phyloP scores from a whole-genome alignment of 768 basidiomycete genomes.

The Rhodotorula sphaerocarpa region DNA sequence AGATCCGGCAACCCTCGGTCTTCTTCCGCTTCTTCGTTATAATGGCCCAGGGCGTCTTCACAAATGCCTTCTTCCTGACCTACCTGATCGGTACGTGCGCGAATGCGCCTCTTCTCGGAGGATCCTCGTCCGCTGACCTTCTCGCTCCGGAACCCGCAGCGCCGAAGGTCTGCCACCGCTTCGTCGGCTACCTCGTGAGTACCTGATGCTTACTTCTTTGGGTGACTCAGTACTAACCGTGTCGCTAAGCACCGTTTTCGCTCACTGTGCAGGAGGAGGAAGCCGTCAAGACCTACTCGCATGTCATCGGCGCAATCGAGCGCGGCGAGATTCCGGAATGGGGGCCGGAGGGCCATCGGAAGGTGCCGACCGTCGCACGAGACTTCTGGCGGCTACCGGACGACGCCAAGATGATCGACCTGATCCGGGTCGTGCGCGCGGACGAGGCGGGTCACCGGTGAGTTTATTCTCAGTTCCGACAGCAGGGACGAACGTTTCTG shows the following conservation, averaged over 20 bases:
- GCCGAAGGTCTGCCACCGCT: constrained; percentile 33
- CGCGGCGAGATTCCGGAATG: constrained; percentile 72
- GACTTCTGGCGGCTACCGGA: constrained; percentile 82
- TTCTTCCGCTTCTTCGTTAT: constrained; percentile 76
- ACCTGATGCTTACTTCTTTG: not conserved
- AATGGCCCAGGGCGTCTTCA: constrained; percentile 70
- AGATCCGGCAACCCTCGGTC: constrained; percentile 62
- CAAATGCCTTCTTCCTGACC: constrained; percentile 51
- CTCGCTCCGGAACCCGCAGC: constrained; percentile 37
- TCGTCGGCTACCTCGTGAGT: constrained; percentile 44
- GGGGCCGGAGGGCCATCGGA: constrained; percentile 43
- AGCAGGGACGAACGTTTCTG: not conserved
- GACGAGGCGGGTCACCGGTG: constrained; percentile 60
- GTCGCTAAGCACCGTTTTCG: too few relatives aligned
- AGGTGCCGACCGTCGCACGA: constrained; percentile 72
- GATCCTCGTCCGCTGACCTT: too few relatives aligned
- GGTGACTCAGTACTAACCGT: too few relatives aligned
- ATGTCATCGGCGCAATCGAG: constrained; percentile 74
- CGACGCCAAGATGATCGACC: constrained; percentile 71
- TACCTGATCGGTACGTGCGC: constrained; percentile 52
- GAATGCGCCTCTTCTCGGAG: too few relatives aligned
- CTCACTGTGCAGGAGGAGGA: not conserved
- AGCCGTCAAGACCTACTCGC: constrained; percentile 47
- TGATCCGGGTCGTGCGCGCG: constrained; percentile 27
- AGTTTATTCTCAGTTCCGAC: not conserved